These are phyloP conservation scores for Hypoxylon cercidicola DNA, from an alignment of 495 filamentous ascomycete genomes.

Conservation along the genomic window DNA sequence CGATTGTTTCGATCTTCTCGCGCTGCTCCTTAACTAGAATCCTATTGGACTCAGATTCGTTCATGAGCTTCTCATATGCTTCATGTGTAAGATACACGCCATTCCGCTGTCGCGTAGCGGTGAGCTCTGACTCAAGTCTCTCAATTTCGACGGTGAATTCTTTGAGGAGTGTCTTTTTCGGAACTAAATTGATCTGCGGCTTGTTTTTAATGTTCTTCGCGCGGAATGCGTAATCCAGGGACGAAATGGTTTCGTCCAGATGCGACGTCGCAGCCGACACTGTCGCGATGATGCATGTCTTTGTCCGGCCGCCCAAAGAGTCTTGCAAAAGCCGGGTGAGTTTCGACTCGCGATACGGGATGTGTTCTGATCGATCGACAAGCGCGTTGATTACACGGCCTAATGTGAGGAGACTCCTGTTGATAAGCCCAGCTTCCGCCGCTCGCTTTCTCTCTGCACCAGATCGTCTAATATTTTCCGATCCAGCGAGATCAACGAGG, in stretches of 20 bases:
- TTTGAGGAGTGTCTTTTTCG: conserved; percentile 87
- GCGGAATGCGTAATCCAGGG: conserved; percentile 94
- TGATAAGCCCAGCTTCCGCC: conserved; percentile 94
- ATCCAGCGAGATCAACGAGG: conserved; percentile 93
- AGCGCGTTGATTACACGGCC: conserved; percentile 97
- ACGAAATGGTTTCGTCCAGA: conserved; percentile 96
- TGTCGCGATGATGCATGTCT: conserved; percentile 98
- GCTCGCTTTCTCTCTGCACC: conserved; percentile 98
- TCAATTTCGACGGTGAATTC: conserved; percentile 95
- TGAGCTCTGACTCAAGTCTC: conserved; percentile 90
- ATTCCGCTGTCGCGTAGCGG: conserved; percentile 91
- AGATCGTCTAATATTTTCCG: conserved; percentile 95
- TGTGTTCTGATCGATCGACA: conserved; percentile 88
- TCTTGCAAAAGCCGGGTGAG: conserved; percentile 94
- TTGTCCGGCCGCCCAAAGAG: conserved; percentile 92
- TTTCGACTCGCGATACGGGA: conserved; percentile 97
- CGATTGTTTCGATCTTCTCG: conserved; percentile 91
- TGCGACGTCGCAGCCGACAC: conserved; percentile 94
- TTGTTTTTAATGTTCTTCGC: conserved; percentile 99
- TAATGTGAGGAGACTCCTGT: conserved; percentile 94
- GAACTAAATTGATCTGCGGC: conserved; percentile 91
- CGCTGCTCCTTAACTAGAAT: conserved; percentile 94
- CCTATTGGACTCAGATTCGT: conserved; percentile 86
- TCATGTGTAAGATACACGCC: conserved; percentile 92
- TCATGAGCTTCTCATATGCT: conserved; percentile 84